Conservation (phyloP, 768 basidiomycete species). For the Hygrophorus pudorinus region DNA sequence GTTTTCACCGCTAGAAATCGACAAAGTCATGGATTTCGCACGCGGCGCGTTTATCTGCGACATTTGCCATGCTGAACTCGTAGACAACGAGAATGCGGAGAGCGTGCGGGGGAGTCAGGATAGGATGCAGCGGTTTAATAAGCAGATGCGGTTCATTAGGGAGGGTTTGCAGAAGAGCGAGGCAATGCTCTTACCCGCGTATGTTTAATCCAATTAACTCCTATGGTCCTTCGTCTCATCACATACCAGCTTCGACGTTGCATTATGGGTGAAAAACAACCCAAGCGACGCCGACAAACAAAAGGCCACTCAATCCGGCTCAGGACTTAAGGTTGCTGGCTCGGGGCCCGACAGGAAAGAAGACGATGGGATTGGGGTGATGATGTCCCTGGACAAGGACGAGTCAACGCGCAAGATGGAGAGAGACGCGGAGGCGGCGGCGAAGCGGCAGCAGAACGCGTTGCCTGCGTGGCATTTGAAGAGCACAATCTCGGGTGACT, state of each 20-base stretch:
- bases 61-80: constrained; percentile 75
- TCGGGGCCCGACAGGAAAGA: constrained; percentile 46
- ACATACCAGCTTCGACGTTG: constrained; percentile 63
- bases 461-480: constrained; percentile 93
- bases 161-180: constrained; percentile 88
- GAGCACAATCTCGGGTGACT: constrained; percentile 88
- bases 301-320: constrained; percentile 38
- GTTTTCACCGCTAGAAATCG: constrained; percentile 80
- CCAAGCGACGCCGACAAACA: constrained; percentile 54
- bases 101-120: constrained; percentile 81
- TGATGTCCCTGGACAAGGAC: constrained; percentile 86
- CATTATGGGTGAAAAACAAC: constrained; percentile 71
- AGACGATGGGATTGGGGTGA: constrained; percentile 75
- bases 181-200: constrained; percentile 78
- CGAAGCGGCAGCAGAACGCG: constrained; percentile 83
- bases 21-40: constrained; percentile 67
- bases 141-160: constrained; percentile 79
- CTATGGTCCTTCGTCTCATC: constrained; percentile 2
- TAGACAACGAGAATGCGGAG: constrained; percentile 88
- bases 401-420: constrained; percentile 64
- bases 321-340: constrained; percentile 67
- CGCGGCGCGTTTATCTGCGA: constrained; percentile 73
- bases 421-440: constrained; percentile 71
- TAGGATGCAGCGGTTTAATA: constrained; percentile 91
- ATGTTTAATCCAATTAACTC: constrained; percentile 19